These are phyloP conservation scores for Mytilinidion resinicola DNA, from an alignment of 495 filamentous ascomycete species.

Conservation along the genomic window DNA sequence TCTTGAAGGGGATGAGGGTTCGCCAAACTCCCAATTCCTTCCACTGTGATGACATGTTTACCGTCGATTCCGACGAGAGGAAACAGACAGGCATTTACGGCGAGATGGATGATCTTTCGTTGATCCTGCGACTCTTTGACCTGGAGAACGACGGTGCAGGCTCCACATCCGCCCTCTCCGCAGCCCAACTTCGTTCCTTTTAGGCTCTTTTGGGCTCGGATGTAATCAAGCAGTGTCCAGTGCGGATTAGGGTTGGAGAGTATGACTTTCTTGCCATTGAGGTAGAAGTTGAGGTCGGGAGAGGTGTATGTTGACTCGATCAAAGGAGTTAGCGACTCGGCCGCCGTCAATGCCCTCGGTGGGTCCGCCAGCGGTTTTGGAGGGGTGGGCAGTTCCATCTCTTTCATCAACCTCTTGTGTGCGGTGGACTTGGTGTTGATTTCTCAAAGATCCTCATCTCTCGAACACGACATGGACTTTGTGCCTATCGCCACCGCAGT, in stretches of 20 bases:
- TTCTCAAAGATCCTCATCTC: too few relatives aligned
- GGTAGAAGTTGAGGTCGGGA: slow-evolving; percentile 26
- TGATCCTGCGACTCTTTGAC: slow-evolving; percentile 13
- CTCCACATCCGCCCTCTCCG: slow-evolving; percentile 41
- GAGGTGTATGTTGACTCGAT: slow-evolving; percentile 30
- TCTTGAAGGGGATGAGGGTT: slow-evolving; percentile 41
- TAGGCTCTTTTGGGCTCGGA: slow-evolving; percentile 43
- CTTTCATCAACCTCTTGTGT: too few relatives aligned
- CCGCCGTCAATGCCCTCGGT: slow-evolving; percentile 12
- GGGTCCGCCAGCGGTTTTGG: slow-evolving; percentile 14
- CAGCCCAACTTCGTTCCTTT: slow-evolving; percentile 57
- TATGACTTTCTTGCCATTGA: slow-evolving; percentile 21
- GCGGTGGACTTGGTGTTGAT: too few relatives aligned
- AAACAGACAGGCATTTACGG: slow-evolving; percentile 29
- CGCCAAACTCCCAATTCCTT: slow-evolving; percentile 36
- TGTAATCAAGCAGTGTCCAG: slow-evolving; percentile 44
- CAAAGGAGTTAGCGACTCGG: slow-evolving; percentile 25
- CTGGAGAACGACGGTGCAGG: slow-evolving; percentile 40
- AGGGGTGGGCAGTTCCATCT: slow-evolving; percentile 17
- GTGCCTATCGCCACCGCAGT: neutral
- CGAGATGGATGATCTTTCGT: slow-evolving; percentile 21
- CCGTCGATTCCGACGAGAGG: slow-evolving; percentile 34
- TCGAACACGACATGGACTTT: too few relatives aligned
- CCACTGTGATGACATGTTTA: slow-evolving; percentile 41
- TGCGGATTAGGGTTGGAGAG: slow-evolving; percentile 26